Evolutionary conservation across 2,329 filamentous ascomycete species (phyloP), one percentile per base, ranked within the genome.

Genomic region (Alternaria atra): DNA sequence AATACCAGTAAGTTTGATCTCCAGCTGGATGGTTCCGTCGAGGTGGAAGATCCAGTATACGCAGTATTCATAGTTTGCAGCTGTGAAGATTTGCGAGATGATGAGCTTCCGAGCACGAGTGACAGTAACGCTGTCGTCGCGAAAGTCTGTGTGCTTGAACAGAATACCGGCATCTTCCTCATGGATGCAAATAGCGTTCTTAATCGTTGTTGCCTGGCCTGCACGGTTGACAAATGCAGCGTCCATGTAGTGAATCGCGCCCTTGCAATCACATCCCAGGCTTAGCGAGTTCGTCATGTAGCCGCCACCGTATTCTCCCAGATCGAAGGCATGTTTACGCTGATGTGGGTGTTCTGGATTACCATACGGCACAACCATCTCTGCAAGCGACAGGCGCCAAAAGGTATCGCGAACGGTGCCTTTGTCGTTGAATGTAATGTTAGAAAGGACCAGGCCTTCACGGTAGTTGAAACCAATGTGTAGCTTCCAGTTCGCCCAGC

Each of bases 401-500:
- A 97, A 97, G 35, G 96, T 84, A 1, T 92, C 90, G 32, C 94
- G 86, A 34, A 90, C 84, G 43, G 82, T 90, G 46, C 92, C 83
- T 78, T 92, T 91, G 80, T 97, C 94, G 70, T 93, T 94, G 81
- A 91, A 97, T 3, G 89, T 91, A 75, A 97, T 93, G 80, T 97
- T 93, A 79, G 91, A 95, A 6, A 97, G 84, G 2, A 97, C 91
- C 68, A 97, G 90, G 23, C 94, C 94, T 80, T 97, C 94, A 27
- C 92, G 87, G 82, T 97, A 95, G 84, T 97, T 97, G 86, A 97
- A 97, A 25, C 94, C 94, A 60, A 97, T 87, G 77, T 97, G 94
- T 66, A 97, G 87, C 71, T 87, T 94, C 91, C 93, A 97, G 75
- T 96, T 97, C 79, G 97, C 93, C 94, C 94, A 97, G 66, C 89